Evolutionary conservation across 176 grass and related monocot genomes (phyloP), one percentile per base, ranked within the genome.

Genomic region (Cenchrus fungigraminus): DNA sequence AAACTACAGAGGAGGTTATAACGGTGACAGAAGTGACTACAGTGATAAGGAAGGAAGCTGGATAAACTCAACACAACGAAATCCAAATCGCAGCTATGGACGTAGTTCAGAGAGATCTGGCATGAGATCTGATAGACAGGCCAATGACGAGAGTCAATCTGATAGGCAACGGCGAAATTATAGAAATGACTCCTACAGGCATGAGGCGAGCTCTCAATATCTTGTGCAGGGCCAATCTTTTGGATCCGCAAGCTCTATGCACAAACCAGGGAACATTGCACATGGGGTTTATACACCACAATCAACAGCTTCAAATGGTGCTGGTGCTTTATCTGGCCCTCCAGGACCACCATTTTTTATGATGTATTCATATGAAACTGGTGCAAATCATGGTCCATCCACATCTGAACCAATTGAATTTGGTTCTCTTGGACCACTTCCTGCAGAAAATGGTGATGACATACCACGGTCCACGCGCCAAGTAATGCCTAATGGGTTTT

Each of bases 21-120:
- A 79, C 32, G 77, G 86, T 68, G 89, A 95, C 3, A 88, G 80
- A 78, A 74, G 77, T 84, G 89, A 91, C 68, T 81, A 86, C 79
- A 68, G 65, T 69, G 89, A 93, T 58, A 98, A 63, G 83, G 95
- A 97, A 88, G 92, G 86, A 86, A 92, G 88, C 42, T 97, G 90
- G 90, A 82, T 86, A 64, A 91, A 65, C 79, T 84, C 90, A 57
- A 97, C 88, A 80, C 87, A 89, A 79, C 78, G 87, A 57, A 86
- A 84, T 85, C 53, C 86, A 57, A 89, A 86, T 60, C 87, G 84
- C 20, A 81, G 69, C 61, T 90, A 93, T 76, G 87, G 86, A 32
- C 89, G 88, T 58, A 79, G 53, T 73, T 70, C 89, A 49, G 95
- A 97, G 67, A 97, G 91, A 82, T 75, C 86, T 22, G 80, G 74